A percentile compares a stretch with the other conserved stretches of the same genome.
phyloP scores from a whole-genome alignment of 2,329 filamentous ascomycete genomes.

The Colletotrichum cordylinicola region DNA sequence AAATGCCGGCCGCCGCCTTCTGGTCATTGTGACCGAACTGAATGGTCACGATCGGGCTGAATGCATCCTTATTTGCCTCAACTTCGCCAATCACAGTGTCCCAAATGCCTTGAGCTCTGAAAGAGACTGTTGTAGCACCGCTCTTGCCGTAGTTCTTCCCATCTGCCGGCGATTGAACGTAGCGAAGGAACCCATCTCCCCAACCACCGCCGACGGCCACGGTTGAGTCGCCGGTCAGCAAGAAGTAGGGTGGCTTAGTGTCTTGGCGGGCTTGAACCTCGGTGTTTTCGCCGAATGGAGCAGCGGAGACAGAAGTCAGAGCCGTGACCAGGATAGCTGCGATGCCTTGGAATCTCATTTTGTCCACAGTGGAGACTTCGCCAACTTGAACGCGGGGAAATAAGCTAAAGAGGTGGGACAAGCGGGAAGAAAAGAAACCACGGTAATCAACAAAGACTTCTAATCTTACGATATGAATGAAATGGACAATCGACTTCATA shows the following conservation, averaged over 20 bases:
- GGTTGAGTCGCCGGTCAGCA: constrained; percentile 57
- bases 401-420: background rate
- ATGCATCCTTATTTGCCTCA: constrained; percentile 35
- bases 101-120: constrained; percentile 59
- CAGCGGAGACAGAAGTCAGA: constrained; percentile 22
- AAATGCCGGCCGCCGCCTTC: constrained; percentile 52
- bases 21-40: constrained; percentile 71
- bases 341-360: background rate
- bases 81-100: constrained; percentile 49
- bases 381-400: background rate
- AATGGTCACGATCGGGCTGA: constrained; percentile 30
- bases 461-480: background rate
- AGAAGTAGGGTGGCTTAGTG: constrained; percentile 45
- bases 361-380: background rate
- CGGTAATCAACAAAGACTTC: background rate
- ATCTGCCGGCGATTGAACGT: constrained; percentile 50
- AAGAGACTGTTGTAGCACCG: constrained; percentile 63
- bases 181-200: constrained; percentile 64
- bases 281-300: background rate
- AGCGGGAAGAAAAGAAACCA: background rate
- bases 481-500: background rate
- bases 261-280: background rate
- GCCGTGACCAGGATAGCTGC: constrained; percentile 25
- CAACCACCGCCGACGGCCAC: constrained; percentile 56
- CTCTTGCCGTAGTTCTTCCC: constrained; percentile 64